Conservation (phyloP, 2,329 filamentous ascomycete species). For the Neofusicoccum sp. region DNA sequence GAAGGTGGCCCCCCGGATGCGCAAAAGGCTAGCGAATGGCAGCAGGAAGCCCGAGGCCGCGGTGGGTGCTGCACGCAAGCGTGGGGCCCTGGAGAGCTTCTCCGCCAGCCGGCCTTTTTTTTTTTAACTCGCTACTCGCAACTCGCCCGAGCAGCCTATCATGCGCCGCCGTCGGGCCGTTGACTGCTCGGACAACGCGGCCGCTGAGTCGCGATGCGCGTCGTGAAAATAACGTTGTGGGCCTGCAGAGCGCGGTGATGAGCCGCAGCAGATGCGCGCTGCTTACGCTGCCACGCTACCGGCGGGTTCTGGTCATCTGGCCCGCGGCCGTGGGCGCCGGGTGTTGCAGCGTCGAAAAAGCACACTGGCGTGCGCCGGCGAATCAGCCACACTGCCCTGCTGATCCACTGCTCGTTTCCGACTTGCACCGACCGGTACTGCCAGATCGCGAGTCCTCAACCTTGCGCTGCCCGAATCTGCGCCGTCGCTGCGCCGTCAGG, state of each 20-base stretch:
- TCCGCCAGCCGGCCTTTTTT: not conserved
- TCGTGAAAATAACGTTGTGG: not conserved
- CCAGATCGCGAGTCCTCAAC: not conserved
- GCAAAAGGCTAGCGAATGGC: constrained; percentile 8
- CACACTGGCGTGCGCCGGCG: not conserved
- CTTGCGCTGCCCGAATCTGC: no score
- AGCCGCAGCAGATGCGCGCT: constrained; percentile 7
- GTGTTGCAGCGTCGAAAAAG: not conserved
- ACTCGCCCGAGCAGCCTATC: not conserved
- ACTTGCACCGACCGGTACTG: not conserved
- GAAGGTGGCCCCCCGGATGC: not conserved
- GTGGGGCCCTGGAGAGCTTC: not conserved
- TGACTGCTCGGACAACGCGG: not conserved
- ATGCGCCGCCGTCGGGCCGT: not conserved
- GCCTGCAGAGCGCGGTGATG: not conserved
- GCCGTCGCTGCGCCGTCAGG: not conserved
- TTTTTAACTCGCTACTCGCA: not conserved
- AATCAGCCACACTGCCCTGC: not conserved
- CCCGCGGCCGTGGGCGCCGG: not conserved
- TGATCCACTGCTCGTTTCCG: not conserved
- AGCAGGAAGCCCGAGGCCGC: constrained; percentile 1
- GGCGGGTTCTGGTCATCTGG: constrained; percentile 3
- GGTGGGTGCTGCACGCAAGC: constrained; percentile 10
- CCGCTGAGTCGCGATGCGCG: not conserved
- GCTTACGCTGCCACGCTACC: constrained; percentile 8